A percentile compares a stretch with the other conserved stretches of the same genome.
Conservation (phyloP, 768 basidiomycete genomes). For the Polyporus arcularius region DNA sequence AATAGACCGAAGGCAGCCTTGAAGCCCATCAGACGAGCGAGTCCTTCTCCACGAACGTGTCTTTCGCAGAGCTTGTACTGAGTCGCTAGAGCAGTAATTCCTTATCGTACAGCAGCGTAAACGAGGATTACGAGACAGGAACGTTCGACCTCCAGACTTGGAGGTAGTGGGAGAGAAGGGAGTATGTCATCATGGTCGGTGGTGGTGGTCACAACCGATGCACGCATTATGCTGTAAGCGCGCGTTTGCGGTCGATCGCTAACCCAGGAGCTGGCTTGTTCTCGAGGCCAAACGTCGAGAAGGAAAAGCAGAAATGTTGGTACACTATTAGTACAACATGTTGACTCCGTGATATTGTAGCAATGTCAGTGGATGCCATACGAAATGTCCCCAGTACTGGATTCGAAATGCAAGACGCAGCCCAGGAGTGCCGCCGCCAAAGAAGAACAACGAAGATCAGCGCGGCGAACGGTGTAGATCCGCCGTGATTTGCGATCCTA, state of each 20-base stretch:
- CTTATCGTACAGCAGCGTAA: not conserved
- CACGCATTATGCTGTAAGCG: too few species aligned
- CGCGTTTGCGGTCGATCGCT: not conserved
- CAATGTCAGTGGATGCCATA: too few species aligned
- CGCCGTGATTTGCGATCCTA: not conserved
- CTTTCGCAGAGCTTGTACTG: not conserved
- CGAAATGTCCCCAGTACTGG: not conserved
- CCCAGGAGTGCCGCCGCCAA: too few species aligned
- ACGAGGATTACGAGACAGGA: not conserved
- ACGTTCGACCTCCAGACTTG: not conserved
- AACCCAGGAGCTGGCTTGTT: too few species aligned
- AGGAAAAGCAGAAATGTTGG: too few species aligned
- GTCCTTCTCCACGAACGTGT: constrained; percentile 11
- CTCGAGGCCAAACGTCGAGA: not conserved
- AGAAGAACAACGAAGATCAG: too few species aligned
- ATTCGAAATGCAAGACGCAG: too few species aligned
- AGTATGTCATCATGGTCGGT: not conserved
- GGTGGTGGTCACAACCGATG: not conserved
- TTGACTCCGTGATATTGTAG: too few species aligned
- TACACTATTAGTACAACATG: too few species aligned
- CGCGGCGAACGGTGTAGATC: too few species aligned
- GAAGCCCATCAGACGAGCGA: not conserved
- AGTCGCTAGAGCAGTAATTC: not conserved
- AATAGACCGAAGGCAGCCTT: constrained; percentile 8
- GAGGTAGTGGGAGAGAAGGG: not conserved